Evolutionary conservation across 2,329 filamentous ascomycete genomes (phyloP).

Genomic region (Talaromyces albobiverticillius): DNA sequence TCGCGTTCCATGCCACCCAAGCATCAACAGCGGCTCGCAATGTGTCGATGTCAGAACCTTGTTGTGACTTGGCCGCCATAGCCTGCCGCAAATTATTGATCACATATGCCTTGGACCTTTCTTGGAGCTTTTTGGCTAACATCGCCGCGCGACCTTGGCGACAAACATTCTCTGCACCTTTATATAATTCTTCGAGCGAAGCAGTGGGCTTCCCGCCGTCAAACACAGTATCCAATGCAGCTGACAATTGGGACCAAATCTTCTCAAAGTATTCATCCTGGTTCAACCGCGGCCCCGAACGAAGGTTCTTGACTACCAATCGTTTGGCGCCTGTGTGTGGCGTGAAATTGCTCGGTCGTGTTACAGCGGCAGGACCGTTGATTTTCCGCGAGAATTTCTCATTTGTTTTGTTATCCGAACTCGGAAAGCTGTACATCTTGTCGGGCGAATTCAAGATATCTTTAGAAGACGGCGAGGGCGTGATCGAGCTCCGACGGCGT

Average conservation of each 20-base stretch:
- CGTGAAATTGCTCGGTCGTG: conserved; percentile 56
- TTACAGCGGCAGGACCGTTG: conserved; percentile 31
- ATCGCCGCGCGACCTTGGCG: conserved; percentile 69
- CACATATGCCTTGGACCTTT: conserved; percentile 65
- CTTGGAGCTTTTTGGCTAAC: conserved; percentile 65
- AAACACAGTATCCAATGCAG: conserved; percentile 72
- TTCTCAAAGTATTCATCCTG: conserved; percentile 75
- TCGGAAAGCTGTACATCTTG: conserved; percentile 56
- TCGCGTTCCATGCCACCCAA: conserved; percentile 77
- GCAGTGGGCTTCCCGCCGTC: conserved; percentile 58
- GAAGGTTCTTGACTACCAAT: conserved; percentile 90
- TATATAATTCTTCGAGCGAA: conserved; percentile 86
- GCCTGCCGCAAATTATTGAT: conserved; percentile 54
- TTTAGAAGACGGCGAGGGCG: conserved; percentile 25
- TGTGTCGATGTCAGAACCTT: conserved; percentile 60
- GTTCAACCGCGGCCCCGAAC: conserved; percentile 61
- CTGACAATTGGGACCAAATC: conserved; percentile 70
- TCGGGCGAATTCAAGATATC: conserved; percentile 29
- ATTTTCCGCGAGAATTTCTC: conserved; percentile 47
- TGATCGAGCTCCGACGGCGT: conserved; percentile 29
- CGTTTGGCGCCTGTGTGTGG: conserved; percentile 76
- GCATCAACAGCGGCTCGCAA: conserved; percentile 58
- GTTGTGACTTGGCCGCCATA: conserved; percentile 55
- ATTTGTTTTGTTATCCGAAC: conserved; percentile 34
- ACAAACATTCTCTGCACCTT: conserved; percentile 88